Conservation (phyloP, 306 rosid species). For the Herpetospermum pedunculosum region DNA sequence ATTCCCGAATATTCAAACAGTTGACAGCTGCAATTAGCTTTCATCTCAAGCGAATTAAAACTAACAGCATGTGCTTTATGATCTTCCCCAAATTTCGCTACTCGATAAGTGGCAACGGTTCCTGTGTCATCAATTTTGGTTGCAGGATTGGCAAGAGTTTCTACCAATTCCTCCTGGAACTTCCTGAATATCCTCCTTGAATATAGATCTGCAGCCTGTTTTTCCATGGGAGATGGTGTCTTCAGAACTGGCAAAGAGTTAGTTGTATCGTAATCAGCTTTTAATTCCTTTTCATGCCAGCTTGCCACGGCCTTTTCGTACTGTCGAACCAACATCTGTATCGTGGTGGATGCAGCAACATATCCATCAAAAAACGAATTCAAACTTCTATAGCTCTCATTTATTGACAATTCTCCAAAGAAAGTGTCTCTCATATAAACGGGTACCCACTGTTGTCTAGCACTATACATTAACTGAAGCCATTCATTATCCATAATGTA, state of each 20-base stretch:
- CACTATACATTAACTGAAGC: constrained; percentile 70
- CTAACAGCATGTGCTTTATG: constrained; percentile 56
- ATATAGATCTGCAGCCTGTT: constrained; percentile 74
- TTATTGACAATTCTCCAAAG: constrained; percentile 51
- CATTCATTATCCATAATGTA: constrained; percentile 65
- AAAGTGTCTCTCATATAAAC: constrained; percentile 61
- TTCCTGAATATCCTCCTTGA: constrained; percentile 67
- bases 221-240: constrained; percentile 92
- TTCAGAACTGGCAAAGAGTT: constrained; percentile 47
- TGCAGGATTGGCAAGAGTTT: constrained; percentile 83
- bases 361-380: constrained; percentile 61
- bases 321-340: constrained; percentile 61
- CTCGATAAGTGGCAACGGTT: constrained; percentile 57
- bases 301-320: constrained; percentile 64
- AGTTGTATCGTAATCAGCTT: constrained; percentile 68
- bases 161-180: constrained; percentile 86
- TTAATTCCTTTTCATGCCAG: constrained; percentile 73
- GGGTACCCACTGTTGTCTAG: constrained; percentile 69
- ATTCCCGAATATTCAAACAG: constrained; percentile 83
- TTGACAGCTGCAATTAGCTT: constrained; percentile 82
- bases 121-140: constrained; percentile 69
- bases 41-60: constrained; percentile 51
- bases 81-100: constrained; percentile 77
- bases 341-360: constrained; percentile 58
- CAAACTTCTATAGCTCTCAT: constrained; percentile 35